phyloP scores from a whole-genome alignment of 495 filamentous ascomycete species.

The Cercophora newfieldiana region DNA sequence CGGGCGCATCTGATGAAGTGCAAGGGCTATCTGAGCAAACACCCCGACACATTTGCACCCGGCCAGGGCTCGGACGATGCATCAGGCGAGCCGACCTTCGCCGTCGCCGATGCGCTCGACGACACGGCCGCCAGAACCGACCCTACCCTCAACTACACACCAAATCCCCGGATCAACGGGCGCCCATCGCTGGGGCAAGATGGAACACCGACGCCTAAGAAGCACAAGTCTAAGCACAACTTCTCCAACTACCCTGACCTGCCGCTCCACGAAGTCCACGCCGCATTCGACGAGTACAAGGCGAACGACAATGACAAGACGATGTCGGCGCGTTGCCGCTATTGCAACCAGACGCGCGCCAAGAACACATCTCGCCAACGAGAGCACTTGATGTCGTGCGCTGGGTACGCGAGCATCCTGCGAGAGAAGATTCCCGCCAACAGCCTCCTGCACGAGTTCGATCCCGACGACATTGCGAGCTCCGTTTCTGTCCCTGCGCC shows the following conservation, averaged over 20 bases:
- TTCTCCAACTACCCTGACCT: constrained; percentile 26
- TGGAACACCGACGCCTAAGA: constrained; percentile 29
- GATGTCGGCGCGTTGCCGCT: constrained; percentile 26
- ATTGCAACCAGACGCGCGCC: constrained; percentile 32
- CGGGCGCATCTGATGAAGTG: constrained; percentile 33
- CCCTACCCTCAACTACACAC: constrained; percentile 27
- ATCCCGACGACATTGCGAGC: constrained; percentile 33
- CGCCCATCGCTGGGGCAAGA: constrained; percentile 19
- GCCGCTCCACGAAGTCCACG: constrained; percentile 31
- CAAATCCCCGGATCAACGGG: constrained; percentile 34
- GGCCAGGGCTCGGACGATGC: not conserved
- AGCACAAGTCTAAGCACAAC: constrained; percentile 26
- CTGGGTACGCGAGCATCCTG: constrained; percentile 28
- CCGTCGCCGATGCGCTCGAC: constrained; percentile 8
- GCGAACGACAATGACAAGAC: constrained; percentile 35
- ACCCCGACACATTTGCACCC: constrained; percentile 27
- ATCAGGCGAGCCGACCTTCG: constrained; percentile 4
- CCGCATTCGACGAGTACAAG: constrained; percentile 34
- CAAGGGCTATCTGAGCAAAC: constrained; percentile 26
- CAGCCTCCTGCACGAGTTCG: constrained; percentile 33
- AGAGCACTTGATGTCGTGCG: constrained; percentile 31
- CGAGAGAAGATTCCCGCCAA: constrained; percentile 34
- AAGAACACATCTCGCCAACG: constrained; percentile 38
- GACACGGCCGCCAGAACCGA: constrained; percentile 7
- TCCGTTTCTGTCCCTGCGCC: constrained; percentile 30